These are phyloP conservation scores for Calonectria honghensis DNA, from an alignment of 2,329 filamentous ascomycete genomes.

Conservation along the genomic window DNA sequence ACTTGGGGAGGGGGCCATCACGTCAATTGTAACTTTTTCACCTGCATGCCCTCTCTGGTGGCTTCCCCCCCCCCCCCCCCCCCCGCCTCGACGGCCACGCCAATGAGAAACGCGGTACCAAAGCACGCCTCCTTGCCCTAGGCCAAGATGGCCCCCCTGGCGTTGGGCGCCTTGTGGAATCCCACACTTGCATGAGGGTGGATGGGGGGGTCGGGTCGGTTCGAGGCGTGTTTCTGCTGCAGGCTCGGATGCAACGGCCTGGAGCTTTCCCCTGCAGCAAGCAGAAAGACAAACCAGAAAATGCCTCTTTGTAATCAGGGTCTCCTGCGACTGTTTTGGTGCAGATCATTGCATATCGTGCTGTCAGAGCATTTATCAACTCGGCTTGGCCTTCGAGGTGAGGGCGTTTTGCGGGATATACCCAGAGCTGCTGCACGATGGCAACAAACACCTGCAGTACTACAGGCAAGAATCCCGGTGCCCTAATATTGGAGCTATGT, in stretches of 20 bases:
- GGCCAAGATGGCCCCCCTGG: not conserved
- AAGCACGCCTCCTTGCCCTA: not conserved
- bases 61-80: not conserved
- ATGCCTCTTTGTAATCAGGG: not conserved
- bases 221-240: not conserved
- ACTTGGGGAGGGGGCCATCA: not conserved
- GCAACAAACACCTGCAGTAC: not conserved
- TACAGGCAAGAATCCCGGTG: not conserved
- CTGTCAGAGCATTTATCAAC: not conserved
- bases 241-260: not conserved
- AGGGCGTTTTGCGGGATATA: not conserved
- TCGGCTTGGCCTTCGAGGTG: not conserved
- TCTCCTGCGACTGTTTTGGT: not conserved
- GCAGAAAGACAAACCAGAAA: not conserved
- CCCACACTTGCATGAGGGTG: slow-evolving; percentile 6
- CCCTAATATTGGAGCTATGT: not conserved
- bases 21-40: slow-evolving; percentile 24
- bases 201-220: not conserved
- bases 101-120: not conserved
- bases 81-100: not conserved
- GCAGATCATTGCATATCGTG: not conserved
- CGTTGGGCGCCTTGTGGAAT: not conserved
- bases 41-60: slow-evolving; percentile 1
- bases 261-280: not conserved
- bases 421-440: not conserved